Percentiles rank a stretch among this genome's conserved stretches.
These are phyloP conservation scores for Holtermanniella nyarrowii DNA, from an alignment of 768 basidiomycete genomes.

Conservation along the genomic window DNA sequence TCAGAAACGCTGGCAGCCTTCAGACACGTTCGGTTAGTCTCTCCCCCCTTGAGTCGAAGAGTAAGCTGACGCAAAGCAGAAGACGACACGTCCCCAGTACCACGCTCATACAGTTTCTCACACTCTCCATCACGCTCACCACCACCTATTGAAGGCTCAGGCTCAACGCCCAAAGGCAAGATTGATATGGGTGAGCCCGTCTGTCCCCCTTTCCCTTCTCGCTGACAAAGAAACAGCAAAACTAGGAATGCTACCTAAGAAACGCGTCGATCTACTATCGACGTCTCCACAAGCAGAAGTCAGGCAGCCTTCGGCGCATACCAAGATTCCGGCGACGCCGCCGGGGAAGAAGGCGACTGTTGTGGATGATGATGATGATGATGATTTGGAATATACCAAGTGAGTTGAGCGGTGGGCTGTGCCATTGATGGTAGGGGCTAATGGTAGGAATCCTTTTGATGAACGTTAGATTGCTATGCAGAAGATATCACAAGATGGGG, in stretches of 20 bases:
- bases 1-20: conserved; percentile 28
- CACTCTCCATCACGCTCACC: background rate
- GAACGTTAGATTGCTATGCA: conserved; percentile 6
- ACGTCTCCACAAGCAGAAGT: conserved; percentile 21
- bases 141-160: background rate
- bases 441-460: conserved; percentile 30
- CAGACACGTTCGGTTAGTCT: conserved; percentile 32
- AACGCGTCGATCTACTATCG: conserved; percentile 34
- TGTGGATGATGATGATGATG: conserved; percentile 32
- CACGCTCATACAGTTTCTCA: background rate
- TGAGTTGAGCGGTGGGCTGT: conserved; percentile 9
- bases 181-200: conserved; percentile 32
- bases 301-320: conserved; percentile 3
- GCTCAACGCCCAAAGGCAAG: conserved; percentile 11
- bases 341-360: conserved; percentile 14
- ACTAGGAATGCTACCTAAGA: conserved; percentile 40
- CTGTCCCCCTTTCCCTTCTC: background rate
- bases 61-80: no score
- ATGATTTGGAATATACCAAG: conserved; percentile 39
- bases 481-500: no score
- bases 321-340: conserved; percentile 31
- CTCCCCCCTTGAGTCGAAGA: no score
- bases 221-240: conserved; percentile 24
- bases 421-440: background rate
- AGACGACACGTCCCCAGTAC: background rate